Percentiles rank a stretch among this genome's conserved stretches.
phyloP scores from a whole-genome alignment of 2,329 filamentous ascomycete species.

The Fusarium brevicatenulatum region DNA sequence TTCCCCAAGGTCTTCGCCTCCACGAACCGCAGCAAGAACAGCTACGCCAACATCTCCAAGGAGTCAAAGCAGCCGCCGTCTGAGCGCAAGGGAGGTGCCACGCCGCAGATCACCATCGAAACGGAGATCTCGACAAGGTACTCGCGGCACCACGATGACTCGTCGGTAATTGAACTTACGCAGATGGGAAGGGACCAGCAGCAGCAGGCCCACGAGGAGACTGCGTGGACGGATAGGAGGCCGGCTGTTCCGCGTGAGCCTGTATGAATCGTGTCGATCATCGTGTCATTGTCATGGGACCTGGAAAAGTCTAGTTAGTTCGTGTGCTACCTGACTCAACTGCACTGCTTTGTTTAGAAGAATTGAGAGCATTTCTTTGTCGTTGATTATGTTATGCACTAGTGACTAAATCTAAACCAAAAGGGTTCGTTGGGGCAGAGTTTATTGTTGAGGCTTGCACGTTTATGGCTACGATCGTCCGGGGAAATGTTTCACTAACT shows the following conservation, averaged over 20 bases:
- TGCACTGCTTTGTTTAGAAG: background rate
- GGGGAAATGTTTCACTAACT: background rate
- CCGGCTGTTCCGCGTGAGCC: conserved; percentile 1
- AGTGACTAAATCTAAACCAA: background rate
- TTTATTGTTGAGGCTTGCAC: background rate
- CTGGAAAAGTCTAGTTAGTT: background rate
- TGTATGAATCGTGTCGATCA: background rate
- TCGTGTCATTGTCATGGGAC: background rate
- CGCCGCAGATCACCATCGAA: background rate
- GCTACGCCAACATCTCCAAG: conserved; percentile 27
- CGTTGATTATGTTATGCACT: background rate
- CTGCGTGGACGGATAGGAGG: background rate
- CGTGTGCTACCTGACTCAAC: background rate
- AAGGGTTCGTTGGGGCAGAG: background rate
- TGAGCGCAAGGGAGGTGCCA: background rate
- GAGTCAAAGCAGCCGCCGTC: background rate
- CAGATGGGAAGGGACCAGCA: background rate
- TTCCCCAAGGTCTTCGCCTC: conserved; percentile 32
- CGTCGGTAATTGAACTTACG: conserved; percentile 11
- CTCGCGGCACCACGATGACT: background rate
- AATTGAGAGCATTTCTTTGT: background rate
- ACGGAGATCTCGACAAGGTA: background rate
- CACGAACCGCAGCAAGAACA: conserved; percentile 13
- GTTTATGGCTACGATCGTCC: background rate
- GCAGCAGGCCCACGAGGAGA: background rate